Percentiles rank a stretch among this genome's conserved stretches.
phyloP scores from a whole-genome alignment of 2,329 filamentous ascomycete species.

The Scopulariopsis brevicaulis region DNA sequence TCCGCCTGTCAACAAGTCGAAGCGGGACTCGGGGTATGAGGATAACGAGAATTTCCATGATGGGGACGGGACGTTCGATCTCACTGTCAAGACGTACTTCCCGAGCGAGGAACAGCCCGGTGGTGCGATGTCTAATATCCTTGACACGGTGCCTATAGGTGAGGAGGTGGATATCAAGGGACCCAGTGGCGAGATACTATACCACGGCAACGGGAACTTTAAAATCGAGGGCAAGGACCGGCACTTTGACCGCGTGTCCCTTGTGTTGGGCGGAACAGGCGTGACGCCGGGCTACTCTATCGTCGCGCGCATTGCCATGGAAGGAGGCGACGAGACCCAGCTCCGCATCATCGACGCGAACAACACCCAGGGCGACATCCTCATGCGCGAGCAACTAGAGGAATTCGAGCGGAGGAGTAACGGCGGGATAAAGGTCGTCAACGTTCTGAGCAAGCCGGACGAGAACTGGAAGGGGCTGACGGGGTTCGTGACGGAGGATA shows the following conservation, averaged over 20 bases:
- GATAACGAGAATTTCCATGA: constrained; percentile 10
- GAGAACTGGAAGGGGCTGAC: constrained; percentile 31
- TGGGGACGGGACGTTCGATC: constrained; percentile 31
- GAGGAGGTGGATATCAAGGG: constrained; percentile 39
- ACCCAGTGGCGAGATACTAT: constrained; percentile 36
- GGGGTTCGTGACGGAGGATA: constrained; percentile 26
- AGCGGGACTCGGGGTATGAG: constrained; percentile 18
- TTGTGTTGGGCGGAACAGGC: constrained; percentile 37
- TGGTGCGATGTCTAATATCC: constrained; percentile 40
- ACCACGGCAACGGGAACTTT: constrained; percentile 33
- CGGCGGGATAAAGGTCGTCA: constrained; percentile 28
- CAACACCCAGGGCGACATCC: constrained; percentile 31
- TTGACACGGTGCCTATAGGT: constrained; percentile 34
- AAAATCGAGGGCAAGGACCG: constrained; percentile 22
- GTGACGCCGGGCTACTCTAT: constrained; percentile 40
- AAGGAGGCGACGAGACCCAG: constrained; percentile 20
- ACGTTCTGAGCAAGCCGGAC: constrained; percentile 32
- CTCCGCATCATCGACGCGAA: constrained; percentile 35
- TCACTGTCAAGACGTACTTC: constrained; percentile 40
- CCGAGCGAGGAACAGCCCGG: constrained; percentile 33
- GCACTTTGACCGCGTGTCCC: constrained; percentile 31
- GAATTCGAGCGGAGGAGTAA: constrained; percentile 21
- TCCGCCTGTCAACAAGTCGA: constrained; percentile 3
- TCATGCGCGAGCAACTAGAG: constrained; percentile 29
- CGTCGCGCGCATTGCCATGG: constrained; percentile 27